Base-by-base conservation (phyloP, 2,329 filamentous ascomycete species). In the Pseudogymnoascus sp. region DNA sequence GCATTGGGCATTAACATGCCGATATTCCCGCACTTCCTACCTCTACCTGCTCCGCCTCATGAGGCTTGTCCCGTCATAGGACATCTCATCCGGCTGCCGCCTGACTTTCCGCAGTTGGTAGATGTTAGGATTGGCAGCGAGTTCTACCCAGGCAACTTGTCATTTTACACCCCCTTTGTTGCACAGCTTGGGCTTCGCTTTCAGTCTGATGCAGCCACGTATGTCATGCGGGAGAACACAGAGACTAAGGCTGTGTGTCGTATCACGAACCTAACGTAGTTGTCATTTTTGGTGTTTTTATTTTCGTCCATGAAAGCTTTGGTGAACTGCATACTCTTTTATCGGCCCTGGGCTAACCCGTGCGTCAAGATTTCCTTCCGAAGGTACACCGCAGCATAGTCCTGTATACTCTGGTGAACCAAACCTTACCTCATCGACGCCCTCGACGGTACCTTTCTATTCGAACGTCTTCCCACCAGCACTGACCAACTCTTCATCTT, bases 391-490 rank as follows among this genome's bases (percentile, higher is more conserved):
- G 12, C 58, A 60, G 58, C 69, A 73, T 37, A 72, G 68, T 68
- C 69, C 72, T 69, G 69, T 71, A 60, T 73, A 73, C 65, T 71
- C 70, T 11, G 68, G 71, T 61, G 71, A 72, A 63, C 67, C 69
- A 37, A 63, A 67, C 61, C 65, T 69, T 66, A 70, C 70, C 63
- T 71, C 65, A 61, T 64, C 67, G 61, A 67, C 67, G 21, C 66
- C 68, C 49, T 69, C 70, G 28, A 67, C 65, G 5, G 65, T 73
- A 65, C 59, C 67, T 25, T 72, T 68, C 59, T 73, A 71, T 65
- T 64, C 67, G 45, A 70, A 71, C 64, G 37, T 69, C 59, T 73
- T 71, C 63, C 69, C 68, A 43, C 66, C 67, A 38, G 67, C 61
- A 43, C 63, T 72, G 65, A 72, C 64, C 66, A 67, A 69, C 59